These are phyloP conservation scores for Monilinia fructigena DNA, from an alignment of 2,329 filamentous ascomycete genomes.

Conservation along the genomic window DNA sequence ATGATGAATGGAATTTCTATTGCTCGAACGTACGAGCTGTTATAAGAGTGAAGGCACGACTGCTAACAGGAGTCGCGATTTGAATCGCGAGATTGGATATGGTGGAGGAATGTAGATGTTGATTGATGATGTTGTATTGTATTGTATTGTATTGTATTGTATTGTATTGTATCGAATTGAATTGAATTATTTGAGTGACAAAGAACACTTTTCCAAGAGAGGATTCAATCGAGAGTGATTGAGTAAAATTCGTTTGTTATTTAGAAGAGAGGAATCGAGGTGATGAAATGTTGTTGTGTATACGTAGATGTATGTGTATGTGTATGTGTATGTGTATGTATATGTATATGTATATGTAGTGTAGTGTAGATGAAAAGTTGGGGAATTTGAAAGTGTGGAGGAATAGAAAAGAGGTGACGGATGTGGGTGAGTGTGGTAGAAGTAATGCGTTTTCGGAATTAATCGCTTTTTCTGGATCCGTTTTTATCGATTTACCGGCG, in stretches of 20 bases:
- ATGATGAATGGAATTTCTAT: constrained; percentile 49
- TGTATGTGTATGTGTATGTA: background rate
- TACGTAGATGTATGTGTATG: background rate
- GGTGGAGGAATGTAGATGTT: constrained; percentile 13
- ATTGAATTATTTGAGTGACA: background rate
- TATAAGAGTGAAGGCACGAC: constrained; percentile 35
- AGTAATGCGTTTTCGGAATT: constrained; percentile 17
- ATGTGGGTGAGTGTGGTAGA: constrained; percentile 12
- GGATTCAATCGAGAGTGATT: background rate
- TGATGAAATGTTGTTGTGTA: background rate
- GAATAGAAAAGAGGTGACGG: background rate
- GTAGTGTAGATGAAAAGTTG: background rate
- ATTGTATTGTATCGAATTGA: background rate
- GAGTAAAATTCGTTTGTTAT: background rate
- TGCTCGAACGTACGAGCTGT: constrained; percentile 39
- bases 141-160: background rate
- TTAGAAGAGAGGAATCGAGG: background rate
- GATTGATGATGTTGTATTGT: background rate
- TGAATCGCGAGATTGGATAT: constrained; percentile 31
- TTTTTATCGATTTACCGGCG: constrained; percentile 17
- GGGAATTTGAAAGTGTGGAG: background rate
- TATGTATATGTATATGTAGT: background rate
- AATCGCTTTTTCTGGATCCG: constrained; percentile 7
- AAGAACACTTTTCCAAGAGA: background rate
- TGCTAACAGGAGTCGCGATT: constrained; percentile 36